A percentile compares a stretch with the other conserved stretches of the same genome.
phyloP scores from a whole-genome alignment of 2,329 filamentous ascomycete genomes.

The Talaromyces albobiverticillius region DNA sequence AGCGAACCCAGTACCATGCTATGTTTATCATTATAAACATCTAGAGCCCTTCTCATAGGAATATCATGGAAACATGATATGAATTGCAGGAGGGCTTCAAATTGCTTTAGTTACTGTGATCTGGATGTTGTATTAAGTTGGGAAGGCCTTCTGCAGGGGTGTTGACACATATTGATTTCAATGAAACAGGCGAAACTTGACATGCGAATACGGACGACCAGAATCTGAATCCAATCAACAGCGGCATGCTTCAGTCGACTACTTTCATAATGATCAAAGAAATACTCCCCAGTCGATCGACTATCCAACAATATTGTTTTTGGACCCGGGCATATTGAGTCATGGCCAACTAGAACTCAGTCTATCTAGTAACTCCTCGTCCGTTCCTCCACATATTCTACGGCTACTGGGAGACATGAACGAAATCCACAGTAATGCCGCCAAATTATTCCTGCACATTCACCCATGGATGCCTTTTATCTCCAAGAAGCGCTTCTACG shows the following conservation, averaged over 20 bases:
- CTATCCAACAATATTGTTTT: constrained; percentile 2
- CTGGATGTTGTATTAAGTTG: no score
- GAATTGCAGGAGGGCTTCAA: no score
- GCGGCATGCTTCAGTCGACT: not conserved
- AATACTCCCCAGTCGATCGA: not conserved
- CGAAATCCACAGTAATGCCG: constrained; percentile 13
- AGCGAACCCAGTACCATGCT: no score
- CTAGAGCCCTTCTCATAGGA: no score
- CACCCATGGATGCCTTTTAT: constrained; percentile 24
- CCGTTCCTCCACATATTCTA: not conserved
- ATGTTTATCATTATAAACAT: no score
- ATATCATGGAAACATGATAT: no score
- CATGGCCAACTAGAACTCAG: not conserved
- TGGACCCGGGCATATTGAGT: not conserved
- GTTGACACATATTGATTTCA: not conserved
- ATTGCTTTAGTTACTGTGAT: no score
- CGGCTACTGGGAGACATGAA: constrained; percentile 2
- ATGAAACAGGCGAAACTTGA: not conserved
- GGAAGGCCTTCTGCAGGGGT: no score
- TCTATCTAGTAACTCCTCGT: not conserved
- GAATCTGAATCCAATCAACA: not conserved
- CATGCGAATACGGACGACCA: constrained; percentile 6
- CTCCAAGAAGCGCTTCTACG: constrained; percentile 21
- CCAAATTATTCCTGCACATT: constrained; percentile 19
- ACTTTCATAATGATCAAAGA: not conserved